phyloP scores from a whole-genome alignment of 73 alveolate genomes.

The Symbiodinium natans region DNA sequence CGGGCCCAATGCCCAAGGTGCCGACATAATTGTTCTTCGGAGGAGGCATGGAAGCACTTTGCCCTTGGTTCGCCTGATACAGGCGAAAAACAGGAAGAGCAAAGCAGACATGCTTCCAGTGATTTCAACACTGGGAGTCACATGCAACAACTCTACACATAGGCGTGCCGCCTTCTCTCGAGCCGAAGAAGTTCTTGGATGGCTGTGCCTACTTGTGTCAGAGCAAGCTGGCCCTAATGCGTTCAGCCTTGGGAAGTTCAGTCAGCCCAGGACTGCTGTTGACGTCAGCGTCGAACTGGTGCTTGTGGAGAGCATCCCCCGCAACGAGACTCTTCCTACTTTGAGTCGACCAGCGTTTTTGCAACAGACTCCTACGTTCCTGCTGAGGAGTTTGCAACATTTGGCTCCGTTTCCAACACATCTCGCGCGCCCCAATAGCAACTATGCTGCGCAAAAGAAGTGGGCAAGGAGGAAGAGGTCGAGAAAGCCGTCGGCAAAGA shows the following conservation, averaged over 20 bases:
- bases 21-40: neutral
- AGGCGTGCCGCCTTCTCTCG: neutral
- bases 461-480: slow-evolving; percentile 7
- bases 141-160: neutral
- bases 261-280: neutral
- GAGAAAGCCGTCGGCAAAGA: slow-evolving; percentile 17
- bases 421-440: slow-evolving; percentile 7
- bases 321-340: slow-evolving; percentile 18
- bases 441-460: slow-evolving; percentile 1
- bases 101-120: neutral
- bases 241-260: neutral
- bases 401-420: slow-evolving; percentile 21
- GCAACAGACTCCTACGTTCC: slow-evolving; percentile 27
- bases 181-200: slow-evolving; percentile 7
- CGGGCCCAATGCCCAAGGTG: slow-evolving; percentile 18
- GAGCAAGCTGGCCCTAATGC: slow-evolving; percentile 17
- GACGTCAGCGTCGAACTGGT: neutral
- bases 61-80: slow-evolving; percentile 24
- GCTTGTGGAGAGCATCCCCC: slow-evolving; percentile 1
- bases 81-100: neutral
- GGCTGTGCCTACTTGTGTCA: slow-evolving; percentile 22
- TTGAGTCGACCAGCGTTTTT: neutral
- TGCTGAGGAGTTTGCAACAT: slow-evolving; percentile 16
- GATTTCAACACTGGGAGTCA: slow-evolving; percentile 6
- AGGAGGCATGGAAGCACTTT: neutral